phyloP scores from a whole-genome alignment of 1,139 yeast species.

The Geotrichum cucujoidarum region DNA sequence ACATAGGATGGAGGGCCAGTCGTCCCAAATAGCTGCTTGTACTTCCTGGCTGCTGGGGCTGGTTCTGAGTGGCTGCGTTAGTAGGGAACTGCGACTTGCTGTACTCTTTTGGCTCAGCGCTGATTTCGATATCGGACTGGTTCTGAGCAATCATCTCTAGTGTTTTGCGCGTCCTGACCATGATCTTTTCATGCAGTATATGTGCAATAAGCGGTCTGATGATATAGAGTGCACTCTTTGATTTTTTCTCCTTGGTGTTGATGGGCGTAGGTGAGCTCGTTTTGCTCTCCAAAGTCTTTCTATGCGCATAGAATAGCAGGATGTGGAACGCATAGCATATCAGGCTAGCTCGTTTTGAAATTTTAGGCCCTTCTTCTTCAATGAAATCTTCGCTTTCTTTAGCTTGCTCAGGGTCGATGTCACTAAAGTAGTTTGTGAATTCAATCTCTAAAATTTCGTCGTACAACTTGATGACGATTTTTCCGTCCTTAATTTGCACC shows the following conservation, averaged over 20 bases:
- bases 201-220: constrained; percentile 67
- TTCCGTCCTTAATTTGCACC: constrained; percentile 62
- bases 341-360: constrained; percentile 45
- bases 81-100: too few relatives aligned
- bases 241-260: constrained; percentile 28
- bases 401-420: constrained; percentile 11
- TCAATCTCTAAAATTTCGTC: constrained; percentile 71
- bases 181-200: constrained; percentile 55
- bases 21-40: constrained; percentile 26
- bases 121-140: constrained; percentile 11
- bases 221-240: constrained; percentile 46
- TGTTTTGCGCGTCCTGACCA: constrained; percentile 43
- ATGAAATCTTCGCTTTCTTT: constrained; percentile 16
- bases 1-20: constrained; percentile 31
- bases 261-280: constrained; percentile 34
- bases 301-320: constrained; percentile 57
- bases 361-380: constrained; percentile 10
- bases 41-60: not conserved
- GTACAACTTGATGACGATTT: constrained; percentile 57
- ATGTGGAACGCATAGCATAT: constrained; percentile 51
- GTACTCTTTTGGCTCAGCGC: not conserved
- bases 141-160: constrained; percentile 40
- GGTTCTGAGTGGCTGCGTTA: not conserved
- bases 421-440: constrained; percentile 40
- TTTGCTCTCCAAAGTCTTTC: constrained; percentile 46